Conservation (phyloP, 2,329 filamentous ascomycete genomes). For the Berkeleyomyces rouxiae region DNA sequence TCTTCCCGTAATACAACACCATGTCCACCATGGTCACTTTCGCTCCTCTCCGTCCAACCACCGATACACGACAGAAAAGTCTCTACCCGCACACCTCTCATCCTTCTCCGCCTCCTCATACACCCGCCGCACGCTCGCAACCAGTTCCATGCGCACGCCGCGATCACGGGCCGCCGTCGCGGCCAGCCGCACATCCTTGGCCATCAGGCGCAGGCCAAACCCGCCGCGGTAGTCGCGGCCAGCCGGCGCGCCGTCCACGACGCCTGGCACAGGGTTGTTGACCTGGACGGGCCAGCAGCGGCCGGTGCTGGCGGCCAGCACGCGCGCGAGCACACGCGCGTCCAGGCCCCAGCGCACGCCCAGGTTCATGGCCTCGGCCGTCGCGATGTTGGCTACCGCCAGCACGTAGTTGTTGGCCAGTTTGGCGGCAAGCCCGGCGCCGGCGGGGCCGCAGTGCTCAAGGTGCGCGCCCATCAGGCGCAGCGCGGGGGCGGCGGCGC, state of each 20-base stretch:
- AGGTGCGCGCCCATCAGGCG: constrained; percentile 73
- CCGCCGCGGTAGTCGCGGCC: constrained; percentile 60
- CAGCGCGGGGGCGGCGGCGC: constrained; percentile 50
- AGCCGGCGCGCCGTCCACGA: constrained; percentile 60
- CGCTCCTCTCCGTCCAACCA: constrained; percentile 42
- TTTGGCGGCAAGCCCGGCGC: constrained; percentile 77
- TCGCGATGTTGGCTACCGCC: constrained; percentile 74
- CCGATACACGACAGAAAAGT: constrained; percentile 70
- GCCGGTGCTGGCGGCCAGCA: constrained; percentile 92
- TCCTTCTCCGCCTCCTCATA: constrained; percentile 49
- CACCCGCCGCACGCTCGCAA: constrained; percentile 42
- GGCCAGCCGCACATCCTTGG: constrained; percentile 60
- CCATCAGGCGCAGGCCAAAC: constrained; percentile 64
- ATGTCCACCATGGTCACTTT: background rate
- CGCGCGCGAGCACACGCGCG: constrained; percentile 50
- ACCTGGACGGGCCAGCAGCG: constrained; percentile 89
- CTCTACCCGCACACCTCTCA: constrained; percentile 48
- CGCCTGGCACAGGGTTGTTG: constrained; percentile 86
- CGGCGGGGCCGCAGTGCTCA: constrained; percentile 70
- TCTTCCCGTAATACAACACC: background rate
- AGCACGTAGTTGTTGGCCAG: constrained; percentile 95
- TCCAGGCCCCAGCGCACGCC: constrained; percentile 46
- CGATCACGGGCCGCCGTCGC: constrained; percentile 55
- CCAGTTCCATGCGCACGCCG: constrained; percentile 48
- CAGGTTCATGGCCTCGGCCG: constrained; percentile 49